phyloP scores from a whole-genome alignment of 2,329 filamentous ascomycete species.

The Xylaria sp. region DNA sequence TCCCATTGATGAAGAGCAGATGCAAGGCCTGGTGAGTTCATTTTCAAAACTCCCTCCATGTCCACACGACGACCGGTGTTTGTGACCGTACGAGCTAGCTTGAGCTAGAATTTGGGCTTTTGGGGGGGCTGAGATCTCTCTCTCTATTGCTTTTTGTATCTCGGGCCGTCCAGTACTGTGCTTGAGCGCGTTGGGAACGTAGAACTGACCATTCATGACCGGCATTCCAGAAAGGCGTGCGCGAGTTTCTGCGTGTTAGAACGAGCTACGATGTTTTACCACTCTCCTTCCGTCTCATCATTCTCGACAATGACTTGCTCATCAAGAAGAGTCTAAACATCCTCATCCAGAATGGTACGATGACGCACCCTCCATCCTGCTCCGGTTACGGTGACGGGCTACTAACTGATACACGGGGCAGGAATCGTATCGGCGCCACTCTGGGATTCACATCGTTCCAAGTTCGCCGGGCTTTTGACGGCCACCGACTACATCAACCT shows the following conservation, averaged over 20 bases:
- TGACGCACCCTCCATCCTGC: slow-evolving; percentile 9
- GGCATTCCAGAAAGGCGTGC: slow-evolving; percentile 78
- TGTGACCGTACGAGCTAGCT: background rate
- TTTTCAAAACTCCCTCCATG: slow-evolving; percentile 11
- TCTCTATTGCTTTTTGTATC: background rate
- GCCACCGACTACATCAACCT: slow-evolving; percentile 99
- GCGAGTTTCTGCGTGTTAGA: slow-evolving; percentile 94
- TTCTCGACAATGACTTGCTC: slow-evolving; percentile 92
- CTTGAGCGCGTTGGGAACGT: slow-evolving; percentile 6
- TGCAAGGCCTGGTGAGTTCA: slow-evolving; percentile 76
- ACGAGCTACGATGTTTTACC: slow-evolving; percentile 98
- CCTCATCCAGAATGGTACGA: slow-evolving; percentile 88
- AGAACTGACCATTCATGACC: slow-evolving; percentile 35
- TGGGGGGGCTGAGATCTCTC: background rate
- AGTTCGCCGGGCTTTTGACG: slow-evolving; percentile 92
- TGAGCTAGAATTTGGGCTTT: background rate
- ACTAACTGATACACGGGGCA: slow-evolving; percentile 52
- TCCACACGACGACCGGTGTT: background rate
- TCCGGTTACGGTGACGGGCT: background rate
- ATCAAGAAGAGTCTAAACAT: slow-evolving; percentile 98
- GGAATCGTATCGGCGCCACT: slow-evolving; percentile 97
- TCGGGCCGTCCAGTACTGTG: background rate
- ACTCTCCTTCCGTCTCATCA: slow-evolving; percentile 92
- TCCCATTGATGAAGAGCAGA: slow-evolving; percentile 78
- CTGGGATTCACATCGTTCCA: slow-evolving; percentile 94